Percentiles rank a stretch among this genome's conserved stretches.
phyloP scores from a whole-genome alignment of 176 grass and related monocot species.

The Paspalum notatum region DNA sequence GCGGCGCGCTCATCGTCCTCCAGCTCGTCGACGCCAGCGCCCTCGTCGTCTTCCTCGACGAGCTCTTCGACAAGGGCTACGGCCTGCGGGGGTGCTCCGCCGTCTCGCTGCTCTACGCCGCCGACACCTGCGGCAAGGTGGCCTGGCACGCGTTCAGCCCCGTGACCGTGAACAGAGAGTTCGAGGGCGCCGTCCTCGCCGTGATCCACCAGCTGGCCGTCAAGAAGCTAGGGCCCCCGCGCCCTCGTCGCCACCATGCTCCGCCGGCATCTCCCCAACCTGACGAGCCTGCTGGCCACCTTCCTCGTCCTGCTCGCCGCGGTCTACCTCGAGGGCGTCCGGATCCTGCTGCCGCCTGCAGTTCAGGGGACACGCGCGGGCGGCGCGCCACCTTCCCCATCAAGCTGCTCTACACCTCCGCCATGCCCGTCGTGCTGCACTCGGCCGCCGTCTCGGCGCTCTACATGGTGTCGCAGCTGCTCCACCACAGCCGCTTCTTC shows the following conservation, averaged over 20 bases:
- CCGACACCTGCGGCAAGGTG: constrained; percentile 7
- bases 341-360: neutral
- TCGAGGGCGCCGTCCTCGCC: constrained; percentile 16
- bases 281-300: neutral
- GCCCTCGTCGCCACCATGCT: neutral
- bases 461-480: neutral
- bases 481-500: neutral
- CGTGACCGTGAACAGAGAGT: neutral
- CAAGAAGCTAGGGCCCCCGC: neutral
- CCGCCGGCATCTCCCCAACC: neutral
- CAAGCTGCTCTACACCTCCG: constrained; percentile 20
- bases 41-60: neutral
- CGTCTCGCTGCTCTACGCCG: neutral
- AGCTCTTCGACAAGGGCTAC: constrained; percentile 3
- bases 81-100: neutral
- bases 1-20: neutral
- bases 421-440: neutral
- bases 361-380: neutral
- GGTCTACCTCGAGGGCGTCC: neutral
- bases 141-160: neutral
- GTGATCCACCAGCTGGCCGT: neutral
- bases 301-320: neutral
- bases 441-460: neutral
- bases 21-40: neutral
- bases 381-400: neutral